Conservation (phyloP, 2,329 filamentous ascomycete species). For the Pseudonectria foliicola region DNA sequence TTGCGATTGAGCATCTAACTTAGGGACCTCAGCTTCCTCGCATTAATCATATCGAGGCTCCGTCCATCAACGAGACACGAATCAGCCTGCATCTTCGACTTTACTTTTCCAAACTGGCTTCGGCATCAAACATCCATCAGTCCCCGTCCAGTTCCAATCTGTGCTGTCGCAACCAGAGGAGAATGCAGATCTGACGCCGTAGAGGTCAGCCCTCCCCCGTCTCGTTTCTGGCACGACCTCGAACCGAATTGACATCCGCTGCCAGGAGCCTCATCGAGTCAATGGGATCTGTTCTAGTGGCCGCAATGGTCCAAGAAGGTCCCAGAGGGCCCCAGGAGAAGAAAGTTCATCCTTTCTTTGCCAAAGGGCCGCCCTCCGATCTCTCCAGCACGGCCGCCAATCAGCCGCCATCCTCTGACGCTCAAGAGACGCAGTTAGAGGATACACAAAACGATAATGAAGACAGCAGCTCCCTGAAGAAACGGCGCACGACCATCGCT, state of each 20-base stretch:
- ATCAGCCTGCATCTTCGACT: no score
- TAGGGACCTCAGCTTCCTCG: no score
- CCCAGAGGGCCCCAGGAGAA: conserved; percentile 28
- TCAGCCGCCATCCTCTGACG: not conserved
- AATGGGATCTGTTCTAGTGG: conserved; percentile 37
- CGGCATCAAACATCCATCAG: no score
- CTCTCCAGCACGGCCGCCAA: conserved; percentile 2
- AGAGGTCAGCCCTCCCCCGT: conserved; percentile 7
- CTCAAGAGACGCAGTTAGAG: conserved; percentile 3
- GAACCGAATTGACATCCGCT: conserved; percentile 1
- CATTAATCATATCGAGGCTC: no score
- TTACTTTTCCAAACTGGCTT: no score
- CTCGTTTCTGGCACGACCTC: conserved; percentile 1
- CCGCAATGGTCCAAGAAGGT: conserved; percentile 38
- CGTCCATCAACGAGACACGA: no score
- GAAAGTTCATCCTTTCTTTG: conserved; percentile 52
- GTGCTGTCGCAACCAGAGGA: no score
- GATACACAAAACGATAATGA: conserved; percentile 11
- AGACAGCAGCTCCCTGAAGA: conserved; percentile 28
- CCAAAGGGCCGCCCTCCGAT: conserved; percentile 17
- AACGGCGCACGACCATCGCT: conserved; percentile 36
- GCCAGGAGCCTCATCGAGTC: conserved; percentile 12
- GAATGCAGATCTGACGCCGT: conserved; percentile 1
- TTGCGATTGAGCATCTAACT: no score
- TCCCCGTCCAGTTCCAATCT: no score